Percentiles rank a stretch among this genome's conserved stretches.
Evolutionary conservation across 345 rosid genomes (phyloP).

Genomic region (Arabis alpina): DNA sequence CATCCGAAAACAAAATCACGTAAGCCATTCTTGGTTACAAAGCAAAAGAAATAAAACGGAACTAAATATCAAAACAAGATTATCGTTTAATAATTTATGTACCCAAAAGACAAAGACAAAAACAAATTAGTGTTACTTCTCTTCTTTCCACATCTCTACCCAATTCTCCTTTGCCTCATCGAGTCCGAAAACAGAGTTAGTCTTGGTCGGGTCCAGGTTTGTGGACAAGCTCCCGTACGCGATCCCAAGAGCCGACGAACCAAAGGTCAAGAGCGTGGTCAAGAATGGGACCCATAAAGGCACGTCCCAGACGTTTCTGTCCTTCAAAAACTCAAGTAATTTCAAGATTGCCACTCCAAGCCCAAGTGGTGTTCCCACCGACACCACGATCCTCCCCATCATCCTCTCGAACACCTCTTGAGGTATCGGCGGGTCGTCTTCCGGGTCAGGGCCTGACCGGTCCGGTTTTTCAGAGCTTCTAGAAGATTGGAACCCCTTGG

Average conservation of each 20-base stretch:
- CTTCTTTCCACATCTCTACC: constrained; percentile 86
- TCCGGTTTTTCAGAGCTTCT: constrained; percentile 25
- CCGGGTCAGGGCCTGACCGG: constrained; percentile 23
- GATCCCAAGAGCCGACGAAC: constrained; percentile 66
- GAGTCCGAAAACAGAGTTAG: constrained; percentile 68
- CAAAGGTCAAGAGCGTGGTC: constrained; percentile 62
- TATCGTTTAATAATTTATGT: constrained; percentile 6
- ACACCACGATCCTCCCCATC: constrained; percentile 52
- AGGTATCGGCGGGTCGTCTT: constrained; percentile 54
- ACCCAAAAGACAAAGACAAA: not conserved
- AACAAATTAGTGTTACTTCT: constrained; percentile 18
- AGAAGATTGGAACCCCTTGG: constrained; percentile 49
- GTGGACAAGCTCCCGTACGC: constrained; percentile 83
- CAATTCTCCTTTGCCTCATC: constrained; percentile 70
- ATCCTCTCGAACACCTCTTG: constrained; percentile 56
- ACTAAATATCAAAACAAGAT: not conserved
- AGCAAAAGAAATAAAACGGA: not conserved
- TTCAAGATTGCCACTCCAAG: constrained; percentile 49
- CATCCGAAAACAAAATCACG: not conserved
- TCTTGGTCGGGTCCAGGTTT: constrained; percentile 65
- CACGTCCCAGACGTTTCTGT: constrained; percentile 56
- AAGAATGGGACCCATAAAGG: constrained; percentile 66
- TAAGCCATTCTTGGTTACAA: not conserved
- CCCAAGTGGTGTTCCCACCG: constrained; percentile 55
- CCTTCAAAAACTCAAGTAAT: constrained; percentile 48